These are phyloP conservation scores for Rhytidiadelphus loreus DNA, from an alignment of 225 moss, liverwort and hornwort genomes.

Conservation along the genomic window DNA sequence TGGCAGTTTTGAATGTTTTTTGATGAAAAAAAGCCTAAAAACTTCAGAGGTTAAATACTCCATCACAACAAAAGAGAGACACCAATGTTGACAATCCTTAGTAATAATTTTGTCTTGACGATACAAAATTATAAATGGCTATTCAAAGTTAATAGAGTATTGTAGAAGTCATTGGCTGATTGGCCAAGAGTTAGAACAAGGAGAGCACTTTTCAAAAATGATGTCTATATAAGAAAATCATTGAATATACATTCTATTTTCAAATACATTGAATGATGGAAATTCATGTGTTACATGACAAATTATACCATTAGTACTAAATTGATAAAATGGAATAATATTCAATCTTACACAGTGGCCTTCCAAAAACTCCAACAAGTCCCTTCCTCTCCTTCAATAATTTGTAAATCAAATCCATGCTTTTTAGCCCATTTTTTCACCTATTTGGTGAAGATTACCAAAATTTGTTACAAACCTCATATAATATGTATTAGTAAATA, in stretches of 20 bases:
- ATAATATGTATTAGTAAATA: background rate
- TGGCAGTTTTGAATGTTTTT: background rate
- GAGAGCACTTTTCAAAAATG: background rate
- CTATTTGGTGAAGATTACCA: background rate
- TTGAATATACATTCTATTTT: background rate
- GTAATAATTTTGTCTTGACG: background rate
- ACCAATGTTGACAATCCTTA: background rate
- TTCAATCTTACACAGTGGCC: constrained; percentile 6
- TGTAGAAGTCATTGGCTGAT: background rate
- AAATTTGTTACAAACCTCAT: background rate
- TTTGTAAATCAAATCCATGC: background rate
- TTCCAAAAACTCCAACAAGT: constrained; percentile 36
- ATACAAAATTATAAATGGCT: background rate
- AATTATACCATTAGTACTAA: background rate
- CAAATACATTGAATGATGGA: too few relatives aligned
- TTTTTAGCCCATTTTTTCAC: constrained; percentile 21
- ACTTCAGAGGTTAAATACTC: background rate
- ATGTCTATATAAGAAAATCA: background rate
- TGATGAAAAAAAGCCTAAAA: background rate
- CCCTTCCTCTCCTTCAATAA: constrained; percentile 9
- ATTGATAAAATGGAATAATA: background rate
- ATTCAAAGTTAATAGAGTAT: background rate
- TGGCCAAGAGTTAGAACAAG: background rate
- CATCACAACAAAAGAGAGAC: background rate
- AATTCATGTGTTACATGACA: background rate